Percentiles rank a stretch among this genome's conserved stretches.
Conservation (phyloP, 495 filamentous ascomycete genomes). For the Massariosphaeria phaeospora region DNA sequence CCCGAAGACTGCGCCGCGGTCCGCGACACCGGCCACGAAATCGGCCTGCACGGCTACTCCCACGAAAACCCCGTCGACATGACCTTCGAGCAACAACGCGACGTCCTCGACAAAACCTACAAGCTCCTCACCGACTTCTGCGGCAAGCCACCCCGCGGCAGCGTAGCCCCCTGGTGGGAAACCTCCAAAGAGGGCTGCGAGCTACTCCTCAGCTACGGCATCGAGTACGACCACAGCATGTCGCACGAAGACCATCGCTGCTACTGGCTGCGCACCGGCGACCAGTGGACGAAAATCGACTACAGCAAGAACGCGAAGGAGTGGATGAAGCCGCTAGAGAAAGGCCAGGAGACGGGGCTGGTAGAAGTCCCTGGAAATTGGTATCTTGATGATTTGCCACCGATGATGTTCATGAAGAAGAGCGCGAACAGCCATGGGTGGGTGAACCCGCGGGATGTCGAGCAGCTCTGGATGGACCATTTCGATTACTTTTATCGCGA, state of each 20-base stretch:
- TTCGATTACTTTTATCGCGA: constrained; percentile 60
- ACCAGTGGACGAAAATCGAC: constrained; percentile 50
- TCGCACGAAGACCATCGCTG: constrained; percentile 48
- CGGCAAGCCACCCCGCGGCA: constrained; percentile 63
- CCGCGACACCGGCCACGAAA: constrained; percentile 72
- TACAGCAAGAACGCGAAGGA: constrained; percentile 47
- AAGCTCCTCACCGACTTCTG: constrained; percentile 67
- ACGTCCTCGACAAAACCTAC: constrained; percentile 72
- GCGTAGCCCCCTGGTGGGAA: constrained; percentile 54
- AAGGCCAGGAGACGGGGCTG: constrained; percentile 45
- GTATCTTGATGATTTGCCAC: constrained; percentile 54
- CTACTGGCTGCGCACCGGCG: constrained; percentile 51
- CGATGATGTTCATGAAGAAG: constrained; percentile 56
- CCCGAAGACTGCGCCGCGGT: constrained; percentile 70
- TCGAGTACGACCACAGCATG: constrained; percentile 44
- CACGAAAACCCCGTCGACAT: constrained; percentile 73
- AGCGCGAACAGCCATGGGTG: constrained; percentile 53
- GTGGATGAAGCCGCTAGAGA: constrained; percentile 55
- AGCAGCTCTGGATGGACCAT: constrained; percentile 55
- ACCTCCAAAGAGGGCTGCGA: constrained; percentile 49
- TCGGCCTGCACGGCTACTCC: constrained; percentile 58
- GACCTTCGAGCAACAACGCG: constrained; percentile 68
- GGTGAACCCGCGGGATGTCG: constrained; percentile 53
- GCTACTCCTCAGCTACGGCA: constrained; percentile 43
- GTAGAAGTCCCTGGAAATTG: constrained; percentile 56